Evolutionary conservation across 2,329 filamentous ascomycete species (phyloP), one percentile per base, ranked within the genome.

Genomic region (Clonostachys chloroleuca): DNA sequence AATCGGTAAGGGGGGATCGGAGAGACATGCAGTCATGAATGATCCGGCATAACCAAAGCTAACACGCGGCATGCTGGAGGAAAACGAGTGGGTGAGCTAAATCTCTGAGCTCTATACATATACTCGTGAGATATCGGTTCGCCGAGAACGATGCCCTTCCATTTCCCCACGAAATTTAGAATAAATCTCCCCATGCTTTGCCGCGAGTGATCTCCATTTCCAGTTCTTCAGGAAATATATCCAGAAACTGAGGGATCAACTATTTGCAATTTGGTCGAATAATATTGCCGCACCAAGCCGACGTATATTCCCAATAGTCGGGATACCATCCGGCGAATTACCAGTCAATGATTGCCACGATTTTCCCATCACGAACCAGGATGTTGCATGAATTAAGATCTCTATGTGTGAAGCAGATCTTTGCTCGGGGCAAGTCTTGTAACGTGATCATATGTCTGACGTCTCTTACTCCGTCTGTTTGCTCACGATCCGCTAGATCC

Each of bases 331-430:
- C 63, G 5, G 60, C 50, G 2, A 54, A 52, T 47, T 68, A 60
- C 65, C 64, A 68, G 50, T 66, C 60, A 5, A 66, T 47, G 12
- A 80, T 73, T 2, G 71, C 73, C 36, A 68, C 63, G 24, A 81
- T 56, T 1, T 64, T 52, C 48, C 73, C 66, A 5, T 59, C 66
- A 3, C 52, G 52, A 18, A 65, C 59, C 12, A 77, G 49, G 30
- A 78, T 69, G 49, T 77, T 77, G 7, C 60, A 52, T 14, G 60
- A 63, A 48, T 63, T 70, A 5, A 78, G 56, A 51, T 77, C 71
- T 10, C 62, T 64, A 52, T 77, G 73, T 4, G 72, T 73, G 49
- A 78, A 70, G 2, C 66, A 61, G 44, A 39, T 42, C 3, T 2
- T 30, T 9, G 41, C n/a, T 46, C 40, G 55, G 1, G 49, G 36